Base-by-base conservation (phyloP, 2,329 filamentous ascomycete genomes). In the Sordariomycetes sp. region DNA sequence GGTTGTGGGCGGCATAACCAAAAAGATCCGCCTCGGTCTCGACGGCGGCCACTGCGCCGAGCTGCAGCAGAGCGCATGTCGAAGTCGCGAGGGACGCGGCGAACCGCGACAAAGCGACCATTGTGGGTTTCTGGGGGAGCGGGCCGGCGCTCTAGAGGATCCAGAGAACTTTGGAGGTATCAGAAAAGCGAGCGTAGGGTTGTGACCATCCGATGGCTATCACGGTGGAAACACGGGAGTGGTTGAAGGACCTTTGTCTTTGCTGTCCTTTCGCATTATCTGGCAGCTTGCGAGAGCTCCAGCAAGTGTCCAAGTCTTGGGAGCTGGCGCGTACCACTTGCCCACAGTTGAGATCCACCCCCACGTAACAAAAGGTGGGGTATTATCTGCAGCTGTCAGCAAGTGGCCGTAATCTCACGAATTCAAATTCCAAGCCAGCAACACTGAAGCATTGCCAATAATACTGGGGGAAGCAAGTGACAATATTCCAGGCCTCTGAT, bases 1-100 rank as follows among this genome's bases (percentile, higher is more conserved):
- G 79, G 61, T 69, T 71, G 51, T 72, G 74, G 43, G 81, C 67
- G 58, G 80, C 71, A 50, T 71, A 70, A 52, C 67, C 62, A 14
- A 50, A 50, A 14, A n/a, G 46, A 7, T 50, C 20, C 18, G 46
- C 2, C 20, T 50, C 46, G 20, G 46, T 11, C 5, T 50, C 46
- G 37, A n/a, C 37, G 22, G 46, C 46, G 14, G 46, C 46, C 14
- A 50, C 46, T 3, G 43, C n/a, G 10, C 16, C 43, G 46, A 22
- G 22, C n/a, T 50, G 46, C n/a, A 50, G 3, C n/a, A 50, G 22
- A 20, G 46, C 50, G 43, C 55, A 57, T 12, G 40, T 34, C 22
- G 50, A 20, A 14, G 40, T 24, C 3, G 43, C n/a, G 14, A 57
- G 18, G 28, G 53, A 48, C 16, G 46, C 37, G 3, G 34, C 50